Evolutionary conservation across 805 yeast species (phyloP).

Genomic region (Zygotorulaspora danielsina): DNA sequence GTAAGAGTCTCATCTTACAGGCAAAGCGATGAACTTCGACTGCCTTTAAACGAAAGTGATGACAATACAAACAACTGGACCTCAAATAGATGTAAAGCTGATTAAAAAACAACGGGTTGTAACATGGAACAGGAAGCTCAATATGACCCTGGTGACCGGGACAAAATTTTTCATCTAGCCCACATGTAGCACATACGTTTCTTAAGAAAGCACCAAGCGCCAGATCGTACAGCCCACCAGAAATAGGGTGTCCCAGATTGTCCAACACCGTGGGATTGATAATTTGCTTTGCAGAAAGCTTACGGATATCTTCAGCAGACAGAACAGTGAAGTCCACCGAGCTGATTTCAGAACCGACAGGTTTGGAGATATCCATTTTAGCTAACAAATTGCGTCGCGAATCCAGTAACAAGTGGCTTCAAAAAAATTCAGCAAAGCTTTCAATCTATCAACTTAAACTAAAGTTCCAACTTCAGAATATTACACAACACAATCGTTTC

Average conservation of each 20-base stretch:
- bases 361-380: conserved; percentile 89
- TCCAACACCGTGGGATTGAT: conserved; percentile 95
- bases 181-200: conserved; percentile 92
- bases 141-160: conserved; percentile 99
- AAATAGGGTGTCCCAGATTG: conserved; percentile 90
- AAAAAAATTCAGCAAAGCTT: too few relatives aligned
- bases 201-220: conserved; percentile 91
- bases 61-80: conserved; percentile 85
- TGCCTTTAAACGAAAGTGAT: conserved; percentile 66
- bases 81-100: conserved; percentile 84
- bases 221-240: conserved; percentile 90
- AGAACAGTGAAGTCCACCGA: conserved; percentile 90
- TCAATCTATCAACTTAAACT: background rate
- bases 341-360: conserved; percentile 89
- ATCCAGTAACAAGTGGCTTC: background rate
- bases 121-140: conserved; percentile 92
- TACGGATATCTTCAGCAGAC: conserved; percentile 74
- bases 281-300: conserved; percentile 89
- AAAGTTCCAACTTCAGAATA: too few relatives aligned
- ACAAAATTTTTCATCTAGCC: conserved; percentile 87
- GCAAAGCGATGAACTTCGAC: conserved; percentile 69
- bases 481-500: background rate
- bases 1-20: conserved; percentile 76
- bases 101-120: conserved; percentile 89
- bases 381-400: background rate